Evolutionary conservation across 306 rosid genomes (phyloP).

Genomic region (Prunus armeniaca): DNA sequence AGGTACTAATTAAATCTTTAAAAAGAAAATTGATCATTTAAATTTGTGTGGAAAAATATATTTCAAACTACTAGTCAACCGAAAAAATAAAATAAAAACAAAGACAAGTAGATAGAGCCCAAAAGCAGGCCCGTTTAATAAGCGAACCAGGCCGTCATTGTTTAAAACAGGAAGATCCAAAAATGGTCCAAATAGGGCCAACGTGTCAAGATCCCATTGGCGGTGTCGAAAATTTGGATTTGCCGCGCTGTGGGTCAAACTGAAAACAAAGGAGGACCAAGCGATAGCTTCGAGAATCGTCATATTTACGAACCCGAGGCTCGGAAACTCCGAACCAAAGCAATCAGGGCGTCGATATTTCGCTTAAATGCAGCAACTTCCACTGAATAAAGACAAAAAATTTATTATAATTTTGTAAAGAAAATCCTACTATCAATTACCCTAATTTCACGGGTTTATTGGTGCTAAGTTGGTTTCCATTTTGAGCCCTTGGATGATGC

Average conservation of each 20-base stretch:
- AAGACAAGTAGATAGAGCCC: not conserved
- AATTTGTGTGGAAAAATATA: too few relatives aligned
- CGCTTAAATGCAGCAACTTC: conserved; percentile 26
- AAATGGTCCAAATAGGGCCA: not conserved
- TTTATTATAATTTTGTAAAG: not conserved
- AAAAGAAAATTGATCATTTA: too few relatives aligned
- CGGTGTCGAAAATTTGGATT: conserved; percentile 48
- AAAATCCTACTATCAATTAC: not conserved
- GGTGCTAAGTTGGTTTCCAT: not conserved
- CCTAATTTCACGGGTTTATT: conserved; percentile 26
- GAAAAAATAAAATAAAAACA: not conserved
- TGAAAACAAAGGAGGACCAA: conserved; percentile 26
- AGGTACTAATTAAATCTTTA: too few relatives aligned
- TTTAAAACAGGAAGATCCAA: not conserved
- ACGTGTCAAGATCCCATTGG: conserved; percentile 34
- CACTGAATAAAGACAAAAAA: conserved; percentile 35
- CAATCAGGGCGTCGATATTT: conserved; percentile 14
- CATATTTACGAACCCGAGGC: conserved; percentile 38
- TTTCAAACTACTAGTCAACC: not conserved
- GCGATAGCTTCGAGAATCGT: conserved; percentile 47
- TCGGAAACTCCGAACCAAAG: conserved; percentile 33
- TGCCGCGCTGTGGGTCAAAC: conserved; percentile 72
- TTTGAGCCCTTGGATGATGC: conserved; percentile 30
- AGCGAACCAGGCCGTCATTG: not conserved
- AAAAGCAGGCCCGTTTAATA: not conserved